phyloP scores from a whole-genome alignment of 441 rosid genomes.

The Brassica balearica region DNA sequence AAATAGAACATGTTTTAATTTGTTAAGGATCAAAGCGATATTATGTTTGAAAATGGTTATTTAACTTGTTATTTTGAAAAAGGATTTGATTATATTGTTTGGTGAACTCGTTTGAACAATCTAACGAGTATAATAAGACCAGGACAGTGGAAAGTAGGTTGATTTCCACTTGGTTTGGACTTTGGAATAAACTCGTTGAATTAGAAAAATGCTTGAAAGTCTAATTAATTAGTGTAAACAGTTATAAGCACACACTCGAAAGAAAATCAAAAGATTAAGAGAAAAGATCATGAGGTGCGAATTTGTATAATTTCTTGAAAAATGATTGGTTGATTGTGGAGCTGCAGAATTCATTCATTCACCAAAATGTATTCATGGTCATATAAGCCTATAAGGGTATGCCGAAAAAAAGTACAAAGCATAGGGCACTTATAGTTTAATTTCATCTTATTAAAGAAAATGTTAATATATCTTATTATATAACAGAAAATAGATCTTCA shows the following conservation, averaged over 20 bases:
- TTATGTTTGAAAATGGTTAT: background rate
- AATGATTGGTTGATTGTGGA: conserved; percentile 36
- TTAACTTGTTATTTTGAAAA: background rate
- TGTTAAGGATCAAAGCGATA: background rate
- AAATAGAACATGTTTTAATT: background rate
- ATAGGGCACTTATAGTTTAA: conserved; percentile 22
- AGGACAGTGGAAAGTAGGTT: background rate
- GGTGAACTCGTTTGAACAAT: background rate
- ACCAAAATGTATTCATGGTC: conserved; percentile 26
- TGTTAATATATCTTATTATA: background rate
- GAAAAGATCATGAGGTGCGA: conserved; percentile 19
- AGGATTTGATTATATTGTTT: background rate
- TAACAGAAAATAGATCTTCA: background rate
- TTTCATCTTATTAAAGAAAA: background rate
- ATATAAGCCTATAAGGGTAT: conserved; percentile 38
- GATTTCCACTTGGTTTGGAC: background rate
- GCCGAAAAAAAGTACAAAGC: conserved; percentile 27
- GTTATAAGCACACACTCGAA: conserved; percentile 2
- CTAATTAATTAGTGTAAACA: background rate
- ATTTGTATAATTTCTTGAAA: background rate
- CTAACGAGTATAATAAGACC: background rate
- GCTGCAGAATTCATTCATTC: conserved; percentile 19
- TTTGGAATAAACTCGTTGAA: background rate
- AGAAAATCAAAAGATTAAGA: background rate
- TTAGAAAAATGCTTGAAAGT: conserved; percentile 11